Base-by-base conservation (phyloP, 805 yeast species). In the Zygotorulaspora florentina region DNA sequence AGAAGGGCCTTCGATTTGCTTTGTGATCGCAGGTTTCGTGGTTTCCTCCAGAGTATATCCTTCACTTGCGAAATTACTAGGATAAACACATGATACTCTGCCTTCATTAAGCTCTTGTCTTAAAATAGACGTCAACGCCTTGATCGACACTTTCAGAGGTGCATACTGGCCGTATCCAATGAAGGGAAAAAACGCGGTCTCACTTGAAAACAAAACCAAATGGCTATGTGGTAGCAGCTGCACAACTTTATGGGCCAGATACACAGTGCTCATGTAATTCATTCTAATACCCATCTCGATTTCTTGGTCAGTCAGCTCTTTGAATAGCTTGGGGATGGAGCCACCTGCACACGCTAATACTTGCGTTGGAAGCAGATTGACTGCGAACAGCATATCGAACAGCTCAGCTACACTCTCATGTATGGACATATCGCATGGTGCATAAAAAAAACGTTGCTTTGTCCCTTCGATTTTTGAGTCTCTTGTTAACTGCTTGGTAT, bases 101-200 rank as follows among this genome's bases (percentile, higher is more conserved):
- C 43, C 43, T 51, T 83, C 80, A 57, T 80, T 82, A 5, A 85
- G 83, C 62, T 93, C 99, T 55, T 90, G 96, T 51, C 96, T 79
- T 43, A 93, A 66, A 5, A 85, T 71, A 40, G 85, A 85, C 0
- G 89, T 82, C 11, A 93, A 68, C 0, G 95, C 71, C 57, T 86
- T 75, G 12, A 91, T 63, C 0, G 96, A 96, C 0, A 87, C 83
- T 62, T 93, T 93, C 53, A 81, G 65, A 0, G 99, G 99, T 0
- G 93, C 90, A 61, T 93, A 93, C 56, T 87, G 91, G 0, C 81
- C 76, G 62, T 93, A 93, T 0, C 99, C 99, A 36, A 88, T 85
- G 59, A 91, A 84, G 4, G 96, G 88, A 69, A 79, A 91, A 53
- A 84, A 80, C 2, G 95, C 89, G 8, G 84, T 79, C 3, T 81